Conservation (phyloP, 805 yeast species). For the Hanseniaspora occidentalis region DNA sequence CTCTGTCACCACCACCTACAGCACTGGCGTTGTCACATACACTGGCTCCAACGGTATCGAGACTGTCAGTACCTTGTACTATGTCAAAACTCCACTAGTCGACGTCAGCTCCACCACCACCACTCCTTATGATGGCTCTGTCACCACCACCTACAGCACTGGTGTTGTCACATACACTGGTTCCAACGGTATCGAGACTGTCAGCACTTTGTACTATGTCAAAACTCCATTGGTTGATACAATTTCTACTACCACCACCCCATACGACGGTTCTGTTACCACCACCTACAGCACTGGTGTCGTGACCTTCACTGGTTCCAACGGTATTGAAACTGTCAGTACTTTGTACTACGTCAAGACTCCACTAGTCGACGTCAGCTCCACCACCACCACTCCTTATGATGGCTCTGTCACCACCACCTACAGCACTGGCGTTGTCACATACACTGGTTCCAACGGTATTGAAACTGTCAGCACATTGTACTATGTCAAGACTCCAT, state of each 20-base stretch:
- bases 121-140: conserved; percentile 1
- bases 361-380: conserved; percentile 4
- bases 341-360: conserved; percentile 11
- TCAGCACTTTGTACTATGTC: conserved; percentile 7
- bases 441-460: conserved; percentile 8
- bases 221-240: conserved; percentile 7
- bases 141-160: not conserved
- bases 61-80: conserved; percentile 7
- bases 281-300: conserved; percentile 9
- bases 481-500: conserved; percentile 10
- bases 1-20: not conserved
- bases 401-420: no score
- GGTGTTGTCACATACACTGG: conserved; percentile 6
- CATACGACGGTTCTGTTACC: no score
- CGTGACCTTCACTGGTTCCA: conserved; percentile 6
- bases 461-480: conserved; percentile 7
- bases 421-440: conserved; percentile 7
- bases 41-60: conserved; percentile 7
- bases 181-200: conserved; percentile 6
- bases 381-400: not conserved
- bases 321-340: conserved; percentile 7
- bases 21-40: conserved; percentile 3
- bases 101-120: not conserved
- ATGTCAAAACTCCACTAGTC: conserved; percentile 7
- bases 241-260: not conserved